These are phyloP conservation scores for Barnettozyma populi DNA, from an alignment of 805 yeast genomes.

Conservation along the genomic window DNA sequence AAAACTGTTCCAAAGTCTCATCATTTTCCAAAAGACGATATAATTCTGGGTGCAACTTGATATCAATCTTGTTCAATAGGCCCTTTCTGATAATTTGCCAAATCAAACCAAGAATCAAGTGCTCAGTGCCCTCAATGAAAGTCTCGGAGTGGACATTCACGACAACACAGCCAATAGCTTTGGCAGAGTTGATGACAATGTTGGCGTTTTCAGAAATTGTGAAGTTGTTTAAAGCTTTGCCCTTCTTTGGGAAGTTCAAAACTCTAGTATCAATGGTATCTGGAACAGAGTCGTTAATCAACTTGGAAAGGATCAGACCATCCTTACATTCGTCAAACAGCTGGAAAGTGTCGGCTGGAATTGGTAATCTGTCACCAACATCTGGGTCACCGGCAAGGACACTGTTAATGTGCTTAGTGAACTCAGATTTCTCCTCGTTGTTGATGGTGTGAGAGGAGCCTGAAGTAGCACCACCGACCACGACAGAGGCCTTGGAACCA, in stretches of 20 bases:
- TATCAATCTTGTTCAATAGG: conserved; percentile 87
- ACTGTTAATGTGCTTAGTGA: conserved; percentile 91
- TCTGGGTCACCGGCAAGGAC: conserved; percentile 86
- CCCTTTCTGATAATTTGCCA: conserved; percentile 99
- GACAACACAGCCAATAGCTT: conserved; percentile 97
- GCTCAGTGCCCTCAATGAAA: conserved; percentile 90
- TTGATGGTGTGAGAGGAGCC: conserved; percentile 95
- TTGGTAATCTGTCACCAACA: conserved; percentile 79
- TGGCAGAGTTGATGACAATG: conserved; percentile 96
- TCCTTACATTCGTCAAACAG: conserved; percentile 95
- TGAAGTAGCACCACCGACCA: conserved; percentile 78
- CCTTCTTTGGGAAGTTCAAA: conserved; percentile 77
- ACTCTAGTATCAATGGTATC: conserved; percentile 98
- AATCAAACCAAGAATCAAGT: conserved; percentile 81
- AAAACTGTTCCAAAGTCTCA: conserved; percentile 93
- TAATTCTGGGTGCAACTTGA: conserved; percentile 92
- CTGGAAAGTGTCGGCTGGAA: conserved; percentile 91
- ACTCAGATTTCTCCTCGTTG: conserved; percentile 94
- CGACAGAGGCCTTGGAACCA: conserved; percentile 66
- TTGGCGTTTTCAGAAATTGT: conserved; percentile 96
- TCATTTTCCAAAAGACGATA: conserved; percentile 93
- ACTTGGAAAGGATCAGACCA: conserved; percentile 86
- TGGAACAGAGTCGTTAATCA: conserved; percentile 96
- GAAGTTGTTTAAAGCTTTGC: conserved; percentile 82
- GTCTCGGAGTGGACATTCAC: conserved; percentile 97